These are phyloP conservation scores for Camellia granthamiana DNA, from an alignment of 148 eudicot species.

Conservation along the genomic window DNA sequence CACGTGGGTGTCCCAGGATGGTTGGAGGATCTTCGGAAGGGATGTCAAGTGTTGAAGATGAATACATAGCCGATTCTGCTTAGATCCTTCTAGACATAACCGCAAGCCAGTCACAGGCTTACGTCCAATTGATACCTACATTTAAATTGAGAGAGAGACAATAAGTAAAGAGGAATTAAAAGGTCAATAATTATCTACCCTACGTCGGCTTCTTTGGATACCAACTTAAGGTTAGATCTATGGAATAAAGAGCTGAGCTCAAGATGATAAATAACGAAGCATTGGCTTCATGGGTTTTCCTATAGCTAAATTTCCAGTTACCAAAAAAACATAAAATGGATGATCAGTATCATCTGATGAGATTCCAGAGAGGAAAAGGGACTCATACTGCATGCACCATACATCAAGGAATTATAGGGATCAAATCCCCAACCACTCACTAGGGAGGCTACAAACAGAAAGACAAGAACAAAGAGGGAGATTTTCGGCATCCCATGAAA, in stretches of 20 bases:
- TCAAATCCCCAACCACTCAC: too few relatives aligned
- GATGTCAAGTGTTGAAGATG: slow-evolving; percentile 71
- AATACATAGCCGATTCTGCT: slow-evolving; percentile 74
- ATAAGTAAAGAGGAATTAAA: background rate
- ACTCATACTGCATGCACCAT: too few relatives aligned
- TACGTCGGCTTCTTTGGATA: background rate
- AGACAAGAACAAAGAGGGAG: background rate
- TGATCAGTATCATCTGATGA: too few relatives aligned
- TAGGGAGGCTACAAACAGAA: too few relatives aligned
- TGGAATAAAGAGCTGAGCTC: background rate
- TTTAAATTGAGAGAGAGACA: background rate
- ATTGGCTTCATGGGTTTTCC: background rate
- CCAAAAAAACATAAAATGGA: too few relatives aligned
- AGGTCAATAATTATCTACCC: background rate
- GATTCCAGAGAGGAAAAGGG: too few relatives aligned
- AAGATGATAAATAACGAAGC: background rate
- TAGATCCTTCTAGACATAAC: slow-evolving; percentile 70
- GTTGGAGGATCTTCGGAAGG: slow-evolving; percentile 79
- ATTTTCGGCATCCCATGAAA: background rate
- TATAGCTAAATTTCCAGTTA: too few relatives aligned
- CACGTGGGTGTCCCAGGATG: slow-evolving; percentile 76
- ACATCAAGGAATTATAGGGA: too few relatives aligned
- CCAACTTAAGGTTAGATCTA: background rate
- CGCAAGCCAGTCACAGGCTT: slow-evolving; percentile 90
- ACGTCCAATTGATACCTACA: slow-evolving; percentile 92